Evolutionary conservation across 2,329 filamentous ascomycete genomes (phyloP).

Genomic region (Xylaria multiplex): DNA sequence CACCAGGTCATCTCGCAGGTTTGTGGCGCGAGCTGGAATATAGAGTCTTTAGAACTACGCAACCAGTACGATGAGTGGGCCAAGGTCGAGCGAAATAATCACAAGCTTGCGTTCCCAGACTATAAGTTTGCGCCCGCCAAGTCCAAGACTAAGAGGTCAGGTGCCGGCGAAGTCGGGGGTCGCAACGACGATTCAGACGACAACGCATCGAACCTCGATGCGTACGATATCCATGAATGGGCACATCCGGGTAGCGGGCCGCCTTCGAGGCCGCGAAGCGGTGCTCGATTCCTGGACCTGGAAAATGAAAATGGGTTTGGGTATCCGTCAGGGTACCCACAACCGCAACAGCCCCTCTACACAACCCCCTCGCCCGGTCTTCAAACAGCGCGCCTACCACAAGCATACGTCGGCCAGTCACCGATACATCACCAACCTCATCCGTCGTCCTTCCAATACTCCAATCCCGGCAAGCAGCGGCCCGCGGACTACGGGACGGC

Average conservation of each 20-base stretch:
- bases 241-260: slow-evolving; percentile 38
- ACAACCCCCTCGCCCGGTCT: slow-evolving; percentile 32
- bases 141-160: slow-evolving; percentile 53
- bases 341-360: slow-evolving; percentile 31
- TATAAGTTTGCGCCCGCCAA: slow-evolving; percentile 96
- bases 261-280: slow-evolving; percentile 46
- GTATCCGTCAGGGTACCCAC: slow-evolving; percentile 37
- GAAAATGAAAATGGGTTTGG: slow-evolving; percentile 47
- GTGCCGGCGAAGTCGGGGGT: slow-evolving; percentile 32
- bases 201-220: slow-evolving; percentile 59
- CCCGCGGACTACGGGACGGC: slow-evolving; percentile 52
- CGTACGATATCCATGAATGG: slow-evolving; percentile 49
- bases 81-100: slow-evolving; percentile 82
- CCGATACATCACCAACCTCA: slow-evolving; percentile 36
- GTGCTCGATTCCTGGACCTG: slow-evolving; percentile 48
- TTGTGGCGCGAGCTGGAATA: slow-evolving; percentile 86
- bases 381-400: slow-evolving; percentile 31
- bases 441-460: slow-evolving; percentile 51
- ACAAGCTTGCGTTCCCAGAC: slow-evolving; percentile 83
- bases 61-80: slow-evolving; percentile 82
- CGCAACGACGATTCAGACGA: slow-evolving; percentile 49
- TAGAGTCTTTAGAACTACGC: slow-evolving; percentile 78
- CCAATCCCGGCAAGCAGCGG: slow-evolving; percentile 52
- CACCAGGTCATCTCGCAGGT: slow-evolving; percentile 91
- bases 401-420: slow-evolving; percentile 35